These are phyloP conservation scores for Starmerella tilneyi DNA, from an alignment of 805 yeast genomes.

Conservation along the genomic window DNA sequence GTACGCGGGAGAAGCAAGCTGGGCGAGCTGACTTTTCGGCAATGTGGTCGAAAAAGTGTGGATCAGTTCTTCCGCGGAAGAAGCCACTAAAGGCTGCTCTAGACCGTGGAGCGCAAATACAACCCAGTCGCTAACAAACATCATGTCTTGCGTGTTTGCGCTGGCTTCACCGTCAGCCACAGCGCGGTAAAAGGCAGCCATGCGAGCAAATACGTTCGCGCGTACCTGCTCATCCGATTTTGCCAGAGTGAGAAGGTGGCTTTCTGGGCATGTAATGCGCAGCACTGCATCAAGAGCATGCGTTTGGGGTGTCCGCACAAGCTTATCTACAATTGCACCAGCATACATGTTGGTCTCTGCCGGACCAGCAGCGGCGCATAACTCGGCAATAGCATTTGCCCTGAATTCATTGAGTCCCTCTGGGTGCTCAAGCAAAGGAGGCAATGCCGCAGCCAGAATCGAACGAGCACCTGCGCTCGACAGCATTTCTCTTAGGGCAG, in stretches of 20 bases:
- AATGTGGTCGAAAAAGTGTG: conserved; percentile 47
- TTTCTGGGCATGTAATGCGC: conserved; percentile 40
- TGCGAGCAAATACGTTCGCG: conserved; percentile 40
- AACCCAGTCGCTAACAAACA: conserved; percentile 67
- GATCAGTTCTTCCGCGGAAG: conserved; percentile 45
- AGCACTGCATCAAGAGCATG: conserved; percentile 56
- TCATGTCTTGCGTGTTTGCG: conserved; percentile 33
- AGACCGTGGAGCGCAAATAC: conserved; percentile 47
- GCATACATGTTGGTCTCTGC: conserved; percentile 38
- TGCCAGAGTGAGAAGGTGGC: conserved; percentile 59
- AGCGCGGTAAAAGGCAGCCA: conserved; percentile 55
- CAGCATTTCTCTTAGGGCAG: conserved; percentile 72
- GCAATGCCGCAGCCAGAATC: conserved; percentile 86
- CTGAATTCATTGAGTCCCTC: conserved; percentile 38
- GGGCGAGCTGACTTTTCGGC: conserved; percentile 66
- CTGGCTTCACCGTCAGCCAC: conserved; percentile 27
- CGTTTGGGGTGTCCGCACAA: conserved; percentile 37
- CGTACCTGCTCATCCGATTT: conserved; percentile 64
- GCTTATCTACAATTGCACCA: conserved; percentile 59
- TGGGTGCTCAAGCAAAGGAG: conserved; percentile 51
- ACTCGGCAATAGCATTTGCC: conserved; percentile 42
- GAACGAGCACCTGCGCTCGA: conserved; percentile 84
- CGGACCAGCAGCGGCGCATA: conserved; percentile 31
- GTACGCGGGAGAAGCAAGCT: conserved; percentile 67
- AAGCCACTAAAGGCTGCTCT: conserved; percentile 46